These are phyloP conservation scores for Rosa lucieae DNA, from an alignment of 306 rosid species.

Conservation along the genomic window DNA sequence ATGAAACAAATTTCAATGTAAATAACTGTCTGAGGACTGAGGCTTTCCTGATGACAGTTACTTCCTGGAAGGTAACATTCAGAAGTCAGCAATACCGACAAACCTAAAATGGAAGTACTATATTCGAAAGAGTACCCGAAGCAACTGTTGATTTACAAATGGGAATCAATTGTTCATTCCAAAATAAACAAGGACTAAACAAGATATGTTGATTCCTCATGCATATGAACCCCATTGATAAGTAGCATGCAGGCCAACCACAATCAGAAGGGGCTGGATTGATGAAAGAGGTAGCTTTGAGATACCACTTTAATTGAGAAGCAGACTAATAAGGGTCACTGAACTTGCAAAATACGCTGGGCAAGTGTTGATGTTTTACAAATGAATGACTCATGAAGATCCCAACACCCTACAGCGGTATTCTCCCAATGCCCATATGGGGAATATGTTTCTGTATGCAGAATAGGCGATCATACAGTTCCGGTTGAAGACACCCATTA, in stretches of 20 bases:
- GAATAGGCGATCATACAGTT: slow-evolving; percentile 85
- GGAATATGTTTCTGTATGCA: slow-evolving; percentile 82
- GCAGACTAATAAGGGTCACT: neutral
- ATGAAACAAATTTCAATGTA: neutral
- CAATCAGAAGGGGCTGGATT: neutral
- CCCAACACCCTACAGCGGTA: slow-evolving; percentile 51
- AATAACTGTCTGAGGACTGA: neutral
- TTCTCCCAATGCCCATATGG: slow-evolving; percentile 91
- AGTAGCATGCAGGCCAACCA: neutral
- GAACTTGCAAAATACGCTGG: neutral
- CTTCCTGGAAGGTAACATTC: neutral
- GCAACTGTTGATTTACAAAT: neutral
- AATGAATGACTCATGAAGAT: slow-evolving; percentile 17
- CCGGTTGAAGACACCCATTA: slow-evolving; percentile 84
- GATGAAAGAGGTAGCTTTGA: neutral
- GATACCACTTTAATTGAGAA: neutral
- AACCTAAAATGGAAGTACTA: neutral
- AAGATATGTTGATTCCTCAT: neutral
- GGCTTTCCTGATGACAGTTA: neutral
- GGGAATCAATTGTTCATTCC: neutral
- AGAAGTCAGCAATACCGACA: neutral
- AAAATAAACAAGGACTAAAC: neutral
- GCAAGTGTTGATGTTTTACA: neutral
- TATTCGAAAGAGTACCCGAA: neutral
- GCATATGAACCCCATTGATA: neutral